Evolutionary conservation across 805 yeast species (phyloP).

Genomic region (Candida adriatica): DNA sequence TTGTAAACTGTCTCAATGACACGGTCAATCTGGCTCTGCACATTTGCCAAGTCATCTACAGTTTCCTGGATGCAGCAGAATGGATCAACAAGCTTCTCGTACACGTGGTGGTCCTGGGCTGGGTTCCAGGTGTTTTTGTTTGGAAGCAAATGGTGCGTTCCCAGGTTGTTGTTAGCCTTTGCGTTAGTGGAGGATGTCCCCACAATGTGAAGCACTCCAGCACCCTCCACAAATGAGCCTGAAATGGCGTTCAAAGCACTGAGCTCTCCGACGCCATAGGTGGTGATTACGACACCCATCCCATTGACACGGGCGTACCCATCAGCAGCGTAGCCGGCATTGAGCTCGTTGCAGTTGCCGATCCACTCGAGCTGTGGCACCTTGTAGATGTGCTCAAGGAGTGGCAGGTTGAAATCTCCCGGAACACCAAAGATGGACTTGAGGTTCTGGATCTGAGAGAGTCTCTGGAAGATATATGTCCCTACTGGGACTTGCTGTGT

Average conservation of each 20-base stretch:
- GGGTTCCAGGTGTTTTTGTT: constrained; percentile 34
- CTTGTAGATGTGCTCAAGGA: constrained; percentile 59
- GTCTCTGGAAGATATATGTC: constrained; percentile 56
- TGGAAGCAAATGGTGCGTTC: constrained; percentile 49
- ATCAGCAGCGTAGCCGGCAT: constrained; percentile 87
- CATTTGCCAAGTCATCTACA: constrained; percentile 34
- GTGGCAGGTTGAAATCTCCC: constrained; percentile 61
- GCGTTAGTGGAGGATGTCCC: constrained; percentile 58
- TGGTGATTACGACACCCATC: constrained; percentile 35
- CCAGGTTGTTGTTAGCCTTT: constrained; percentile 20
- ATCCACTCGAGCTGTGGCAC: constrained; percentile 55
- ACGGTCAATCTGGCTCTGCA: constrained; percentile 54
- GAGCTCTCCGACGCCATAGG: constrained; percentile 88
- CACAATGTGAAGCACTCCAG: constrained; percentile 78
- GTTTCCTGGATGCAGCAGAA: constrained; percentile 49
- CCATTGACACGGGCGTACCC: constrained; percentile 62
- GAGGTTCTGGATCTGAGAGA: constrained; percentile 42
- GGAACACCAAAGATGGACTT: constrained; percentile 67
- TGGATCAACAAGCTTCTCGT: constrained; percentile 48
- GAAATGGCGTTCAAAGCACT: constrained; percentile 79
- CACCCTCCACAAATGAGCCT: constrained; percentile 78
- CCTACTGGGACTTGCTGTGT: constrained; percentile 39
- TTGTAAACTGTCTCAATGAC: constrained; percentile 43
- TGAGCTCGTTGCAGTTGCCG: constrained; percentile 83
- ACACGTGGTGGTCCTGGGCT: constrained; percentile 50